Evolutionary conservation across 306 rosid species (phyloP), one percentile per base, ranked within the genome.

Genomic region (Crotalaria pallida): DNA sequence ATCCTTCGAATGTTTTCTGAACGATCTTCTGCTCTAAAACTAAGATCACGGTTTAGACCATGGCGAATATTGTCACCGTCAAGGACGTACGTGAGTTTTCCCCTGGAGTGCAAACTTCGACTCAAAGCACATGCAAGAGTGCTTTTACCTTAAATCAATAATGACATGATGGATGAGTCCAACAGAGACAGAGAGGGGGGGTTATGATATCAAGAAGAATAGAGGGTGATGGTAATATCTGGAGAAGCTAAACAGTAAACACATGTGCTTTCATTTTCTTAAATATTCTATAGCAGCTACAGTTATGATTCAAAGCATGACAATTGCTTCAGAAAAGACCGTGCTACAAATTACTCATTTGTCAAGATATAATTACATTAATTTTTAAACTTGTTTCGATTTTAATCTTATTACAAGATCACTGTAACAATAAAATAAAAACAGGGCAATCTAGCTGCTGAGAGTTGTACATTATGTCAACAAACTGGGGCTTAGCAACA

Each of bases 51-150:
- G 77, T 86, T 91, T 50, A 94, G 85, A 74, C 99, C 99, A 81
- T 94, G 99, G 74, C 99, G 89, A 58, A 94, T 78, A 72, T 94
- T 94, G 80, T 94, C 99, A 58, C 99, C 99, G 67, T 94, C 99
- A 82, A 94, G 99, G 72, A 91, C 73, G 74, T 91, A 91, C 73
- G 87, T 57, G 67, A 94, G 69, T 74, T 87, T 94, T 80, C 95
- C 94, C 83, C 88, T 84, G 64, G 68, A 44, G 79, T 91, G 96
- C 83, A 94, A 75, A 76, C 88, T 80, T 72, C 78, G 84, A 71
- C 97, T 87, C 87, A 94, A 73, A 80, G 96, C 87, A 85, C 97
- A 94, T 3, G 99, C 99, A 80, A 91, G 57, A 52, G 99, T 87
- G 84, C 99, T 94, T 83, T 94, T 94, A 55, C 99, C 99, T 94